These are phyloP conservation scores for Trypanosomatidae sp. DNA, from an alignment of 208 protist genomes.

Conservation along the genomic window DNA sequence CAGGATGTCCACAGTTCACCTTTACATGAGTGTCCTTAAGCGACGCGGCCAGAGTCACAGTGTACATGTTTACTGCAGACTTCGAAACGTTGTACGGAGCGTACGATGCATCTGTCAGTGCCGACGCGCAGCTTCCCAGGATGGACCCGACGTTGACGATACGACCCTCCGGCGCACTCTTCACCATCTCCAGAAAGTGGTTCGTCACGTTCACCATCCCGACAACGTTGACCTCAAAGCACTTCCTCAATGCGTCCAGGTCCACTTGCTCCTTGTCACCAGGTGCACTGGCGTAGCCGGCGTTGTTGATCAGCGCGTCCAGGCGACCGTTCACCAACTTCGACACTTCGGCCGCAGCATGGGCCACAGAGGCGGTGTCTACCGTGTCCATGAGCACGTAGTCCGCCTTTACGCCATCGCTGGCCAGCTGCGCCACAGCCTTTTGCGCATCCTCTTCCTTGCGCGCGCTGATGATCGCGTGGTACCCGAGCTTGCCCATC, in stretches of 20 bases:
- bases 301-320: slow-evolving; percentile 82
- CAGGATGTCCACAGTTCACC: slow-evolving; percentile 67
- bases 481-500: slow-evolving; percentile 53
- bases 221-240: slow-evolving; percentile 67
- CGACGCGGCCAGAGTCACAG: slow-evolving; percentile 55
- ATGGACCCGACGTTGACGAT: slow-evolving; percentile 75
- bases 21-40: slow-evolving; percentile 55
- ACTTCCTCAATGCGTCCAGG: slow-evolving; percentile 30
- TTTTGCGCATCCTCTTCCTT: slow-evolving; percentile 37
- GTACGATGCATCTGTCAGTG: slow-evolving; percentile 3
- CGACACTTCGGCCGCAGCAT: slow-evolving; percentile 48
- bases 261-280: slow-evolving; percentile 27
- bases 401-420: slow-evolving; percentile 31
- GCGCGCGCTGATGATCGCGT: slow-evolving; percentile 70
- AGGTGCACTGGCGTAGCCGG: slow-evolving; percentile 16
- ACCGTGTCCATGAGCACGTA: slow-evolving; percentile 49
- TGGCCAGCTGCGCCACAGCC: slow-evolving; percentile 32
- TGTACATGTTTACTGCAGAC: slow-evolving; percentile 88
- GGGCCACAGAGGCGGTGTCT: slow-evolving; percentile 43
- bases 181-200: slow-evolving; percentile 59
- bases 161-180: slow-evolving; percentile 48
- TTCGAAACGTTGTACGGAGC: slow-evolving; percentile 65
- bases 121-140: slow-evolving; percentile 52
- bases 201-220: slow-evolving; percentile 61
- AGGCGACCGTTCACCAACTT: slow-evolving; percentile 36